Base-by-base conservation (phyloP, 345 rosid genomes). In the Lenwebbia sp. region DNA sequence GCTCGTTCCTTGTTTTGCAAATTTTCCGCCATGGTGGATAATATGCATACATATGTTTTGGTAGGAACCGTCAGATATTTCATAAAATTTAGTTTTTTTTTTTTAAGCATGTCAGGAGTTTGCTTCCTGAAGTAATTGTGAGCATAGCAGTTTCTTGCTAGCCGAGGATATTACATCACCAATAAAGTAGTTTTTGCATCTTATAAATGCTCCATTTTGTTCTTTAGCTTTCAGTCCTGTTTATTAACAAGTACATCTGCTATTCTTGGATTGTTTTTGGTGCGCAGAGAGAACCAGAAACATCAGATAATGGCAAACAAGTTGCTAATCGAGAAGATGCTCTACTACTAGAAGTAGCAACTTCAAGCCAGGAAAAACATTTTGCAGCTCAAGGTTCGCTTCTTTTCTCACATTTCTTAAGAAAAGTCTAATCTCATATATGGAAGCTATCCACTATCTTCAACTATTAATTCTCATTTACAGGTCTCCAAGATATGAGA, bases 251-350 rank as follows among this genome's bases (percentile, higher is more conserved):
- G 52, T 28, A 49, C n/a, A 52, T 33, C 78, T 19, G 47, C 47
- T 70, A 19, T 13, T 50, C 26, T 58, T 65, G 28, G 82, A 53
- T 60, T 55, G 57, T 86, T 33, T 30, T 60, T 83, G 82, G 81
- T 86, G 83, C 91, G 84, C 92, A 92, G 94, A 90, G 86, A 88
- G 88, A 85, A 55, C 82, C 88, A 33, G 85, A 54, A 55, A 85
- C 91, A 86, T 78, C 54, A n/a, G 88, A 86, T 54, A 88, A 60
- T 86, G 84, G 58, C 54, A 85, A 10, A 21, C 56, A 76, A 89
- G 89, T 86, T 84, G 87, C 82, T 86, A 62, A 83, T 37, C 82
- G 28, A 85, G 91, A 88, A 87, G 86, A 81, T 54, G 40, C 87
- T 74, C 70, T 84, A 40, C 85, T 87, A 51, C 87, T 87, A 82